Percentiles rank a stretch among this genome's conserved stretches.
phyloP scores from a whole-genome alignment of 305 asterid species.

The Fraxinus albicans region DNA sequence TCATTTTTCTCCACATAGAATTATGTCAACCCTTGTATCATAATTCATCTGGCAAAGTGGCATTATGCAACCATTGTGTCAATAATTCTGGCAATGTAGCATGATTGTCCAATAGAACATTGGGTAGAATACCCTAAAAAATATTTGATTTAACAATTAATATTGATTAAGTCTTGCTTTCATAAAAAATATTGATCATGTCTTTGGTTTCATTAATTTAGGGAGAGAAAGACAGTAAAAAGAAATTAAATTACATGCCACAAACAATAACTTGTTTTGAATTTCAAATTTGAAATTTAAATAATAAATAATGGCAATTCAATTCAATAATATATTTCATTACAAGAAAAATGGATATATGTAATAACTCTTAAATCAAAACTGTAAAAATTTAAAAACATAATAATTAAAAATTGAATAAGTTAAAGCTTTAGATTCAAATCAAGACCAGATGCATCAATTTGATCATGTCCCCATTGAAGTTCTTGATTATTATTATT shows the following conservation, averaged over 20 bases:
- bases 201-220: neutral
- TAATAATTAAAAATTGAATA: neutral
- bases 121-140: too few species aligned
- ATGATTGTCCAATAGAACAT: too few species aligned
- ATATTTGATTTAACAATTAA: too few species aligned
- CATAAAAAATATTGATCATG: too few species aligned
- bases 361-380: neutral
- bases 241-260: neutral
- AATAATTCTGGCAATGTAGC: too few species aligned
- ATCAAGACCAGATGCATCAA: constrained; percentile 43
- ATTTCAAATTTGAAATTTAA: neutral
- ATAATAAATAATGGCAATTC: neutral
- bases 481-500: constrained; percentile 8
- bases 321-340: neutral
- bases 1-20: too few species aligned
- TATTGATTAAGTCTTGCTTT: too few species aligned
- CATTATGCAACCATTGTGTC: too few species aligned
- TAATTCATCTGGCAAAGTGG: too few species aligned
- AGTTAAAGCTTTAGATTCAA: constrained; percentile 55
- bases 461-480: constrained; percentile 19
- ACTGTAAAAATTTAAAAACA: neutral
- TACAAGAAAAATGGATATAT: neutral
- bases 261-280: neutral
- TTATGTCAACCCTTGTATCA: too few species aligned
- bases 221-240: neutral